phyloP scores from a whole-genome alignment of 1,284 basidiomycete genomes.

The Trametes polyzona region DNA sequence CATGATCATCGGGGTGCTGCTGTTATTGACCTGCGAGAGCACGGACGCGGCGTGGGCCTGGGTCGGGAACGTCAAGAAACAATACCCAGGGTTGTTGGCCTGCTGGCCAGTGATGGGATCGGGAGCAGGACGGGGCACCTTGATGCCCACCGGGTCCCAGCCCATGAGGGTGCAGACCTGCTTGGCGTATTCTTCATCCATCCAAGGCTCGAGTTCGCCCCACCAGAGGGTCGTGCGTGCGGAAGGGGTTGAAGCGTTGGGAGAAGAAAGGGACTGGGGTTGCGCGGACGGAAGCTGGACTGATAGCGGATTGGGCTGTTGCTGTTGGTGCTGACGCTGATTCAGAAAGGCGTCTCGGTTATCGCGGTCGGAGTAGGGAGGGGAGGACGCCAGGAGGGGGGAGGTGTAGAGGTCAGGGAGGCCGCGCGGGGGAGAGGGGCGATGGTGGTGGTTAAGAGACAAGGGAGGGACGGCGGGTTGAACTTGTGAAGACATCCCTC shows the following conservation, averaged over 20 bases:
- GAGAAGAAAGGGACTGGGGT: slow-evolving; percentile 33
- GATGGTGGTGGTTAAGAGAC: slow-evolving; percentile 35
- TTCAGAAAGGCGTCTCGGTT: slow-evolving; percentile 32
- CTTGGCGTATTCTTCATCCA: slow-evolving; percentile 89
- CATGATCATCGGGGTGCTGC: slow-evolving; percentile 61
- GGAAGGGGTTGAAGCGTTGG: slow-evolving; percentile 27
- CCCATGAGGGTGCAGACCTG: slow-evolving; percentile 80
- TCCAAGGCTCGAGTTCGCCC: slow-evolving; percentile 87
- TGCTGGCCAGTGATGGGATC: slow-evolving; percentile 64
- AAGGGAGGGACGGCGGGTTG: slow-evolving; percentile 31
- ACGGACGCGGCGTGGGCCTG: slow-evolving; percentile 72
- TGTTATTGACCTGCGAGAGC: slow-evolving; percentile 66
- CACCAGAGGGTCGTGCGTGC: slow-evolving; percentile 64
- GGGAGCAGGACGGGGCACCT: slow-evolving; percentile 66
- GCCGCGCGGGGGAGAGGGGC: slow-evolving; percentile 34
- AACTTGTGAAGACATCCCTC: slow-evolving; percentile 31
- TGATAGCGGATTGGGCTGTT: slow-evolving; percentile 29
- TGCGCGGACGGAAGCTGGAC: slow-evolving; percentile 29
- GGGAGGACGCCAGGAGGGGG: slow-evolving; percentile 27
- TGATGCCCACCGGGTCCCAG: slow-evolving; percentile 75
- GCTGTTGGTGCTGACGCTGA: slow-evolving; percentile 29
- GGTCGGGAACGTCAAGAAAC: slow-evolving; percentile 83
- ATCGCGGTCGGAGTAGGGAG: slow-evolving; percentile 34
- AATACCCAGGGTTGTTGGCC: slow-evolving; percentile 82
- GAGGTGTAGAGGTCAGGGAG: slow-evolving; percentile 34